These are phyloP conservation scores for Articulospora tetracladia DNA, from an alignment of 495 filamentous ascomycete species.

Conservation along the genomic window DNA sequence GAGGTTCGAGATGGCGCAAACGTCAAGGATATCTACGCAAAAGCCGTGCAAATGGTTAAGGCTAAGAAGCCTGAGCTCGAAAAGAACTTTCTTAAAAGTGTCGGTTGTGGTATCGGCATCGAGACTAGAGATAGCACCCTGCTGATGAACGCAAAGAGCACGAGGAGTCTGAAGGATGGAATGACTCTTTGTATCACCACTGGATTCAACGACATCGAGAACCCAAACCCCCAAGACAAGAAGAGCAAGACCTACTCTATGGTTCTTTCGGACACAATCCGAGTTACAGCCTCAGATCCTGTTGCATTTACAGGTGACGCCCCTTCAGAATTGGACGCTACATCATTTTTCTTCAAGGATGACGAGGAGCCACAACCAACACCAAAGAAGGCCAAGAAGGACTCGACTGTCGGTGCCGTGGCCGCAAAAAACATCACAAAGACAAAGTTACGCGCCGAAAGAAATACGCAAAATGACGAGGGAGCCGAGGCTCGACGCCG, in stretches of 20 bases:
- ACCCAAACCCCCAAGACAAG: slow-evolving; percentile 77
- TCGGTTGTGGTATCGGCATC: slow-evolving; percentile 88
- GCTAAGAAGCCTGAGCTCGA: slow-evolving; percentile 92
- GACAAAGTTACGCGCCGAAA: slow-evolving; percentile 87
- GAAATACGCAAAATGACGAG: slow-evolving; percentile 79
- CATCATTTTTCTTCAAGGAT: slow-evolving; percentile 96
- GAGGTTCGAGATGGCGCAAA: slow-evolving; percentile 83
- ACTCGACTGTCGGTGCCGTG: slow-evolving; percentile 74
- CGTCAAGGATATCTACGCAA: slow-evolving; percentile 88
- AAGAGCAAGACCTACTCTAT: slow-evolving; percentile 84
- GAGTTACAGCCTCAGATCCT: slow-evolving; percentile 71
- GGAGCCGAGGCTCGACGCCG: slow-evolving; percentile 83
- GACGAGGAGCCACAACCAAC: slow-evolving; percentile 67
- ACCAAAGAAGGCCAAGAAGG: slow-evolving; percentile 73
- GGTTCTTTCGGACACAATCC: slow-evolving; percentile 87
- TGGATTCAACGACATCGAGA: slow-evolving; percentile 82
- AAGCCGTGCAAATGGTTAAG: slow-evolving; percentile 72
- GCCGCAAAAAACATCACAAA: slow-evolving; percentile 90
- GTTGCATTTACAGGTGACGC: slow-evolving; percentile 92
- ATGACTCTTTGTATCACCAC: slow-evolving; percentile 92
- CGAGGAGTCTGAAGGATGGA: slow-evolving; percentile 78
- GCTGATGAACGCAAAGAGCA: slow-evolving; percentile 80
- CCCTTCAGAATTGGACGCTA: slow-evolving; percentile 81
- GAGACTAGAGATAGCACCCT: slow-evolving; percentile 82
- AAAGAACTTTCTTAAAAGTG: slow-evolving; percentile 84